Evolutionary conservation across 495 filamentous ascomycete species (phyloP).

Genomic region (Penicillium steckii): DNA sequence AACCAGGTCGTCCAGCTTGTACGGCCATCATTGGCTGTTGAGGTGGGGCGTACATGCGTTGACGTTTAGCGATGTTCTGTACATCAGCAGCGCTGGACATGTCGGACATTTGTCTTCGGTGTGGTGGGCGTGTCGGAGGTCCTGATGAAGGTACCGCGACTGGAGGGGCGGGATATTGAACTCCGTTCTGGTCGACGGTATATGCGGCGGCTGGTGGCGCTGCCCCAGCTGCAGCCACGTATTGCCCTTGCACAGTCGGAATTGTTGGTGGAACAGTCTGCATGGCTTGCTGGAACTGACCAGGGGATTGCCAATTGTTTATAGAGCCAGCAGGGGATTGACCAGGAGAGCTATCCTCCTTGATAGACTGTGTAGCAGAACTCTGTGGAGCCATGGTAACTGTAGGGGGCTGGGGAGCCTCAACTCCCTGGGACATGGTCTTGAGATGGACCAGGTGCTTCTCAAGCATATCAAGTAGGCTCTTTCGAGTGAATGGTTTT

Average conservation of each 20-base stretch:
- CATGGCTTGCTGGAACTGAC: conserved; percentile 63
- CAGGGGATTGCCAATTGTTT: conserved; percentile 72
- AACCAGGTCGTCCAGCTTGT: conserved; percentile 38
- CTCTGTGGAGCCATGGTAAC: conserved; percentile 50
- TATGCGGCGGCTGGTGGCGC: conserved; percentile 41
- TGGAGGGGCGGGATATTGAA: conserved; percentile 50
- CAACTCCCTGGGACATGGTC: conserved; percentile 55
- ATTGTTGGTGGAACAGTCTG: conserved; percentile 54
- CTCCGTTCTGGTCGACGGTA: conserved; percentile 50
- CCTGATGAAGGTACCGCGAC: conserved; percentile 48
- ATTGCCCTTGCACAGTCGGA: conserved; percentile 51
- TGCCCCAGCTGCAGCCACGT: conserved; percentile 41
- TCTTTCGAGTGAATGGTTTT: conserved; percentile 96
- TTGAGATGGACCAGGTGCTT: conserved; percentile 83
- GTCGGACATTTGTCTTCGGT: conserved; percentile 66
- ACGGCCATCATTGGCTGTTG: conserved; percentile 48
- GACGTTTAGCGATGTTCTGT: conserved; percentile 56
- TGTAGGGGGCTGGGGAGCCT: conserved; percentile 45
- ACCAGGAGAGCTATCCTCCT: conserved; percentile 80
- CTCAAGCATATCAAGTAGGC: conserved; percentile 84
- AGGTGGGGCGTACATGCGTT: conserved; percentile 59
- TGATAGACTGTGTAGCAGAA: conserved; percentile 62
- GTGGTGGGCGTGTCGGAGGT: conserved; percentile 40
- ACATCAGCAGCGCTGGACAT: conserved; percentile 58
- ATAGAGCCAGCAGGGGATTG: conserved; percentile 69